Conservation (phyloP, 139 green algal genomes). For the Asterochloris erici region DNA sequence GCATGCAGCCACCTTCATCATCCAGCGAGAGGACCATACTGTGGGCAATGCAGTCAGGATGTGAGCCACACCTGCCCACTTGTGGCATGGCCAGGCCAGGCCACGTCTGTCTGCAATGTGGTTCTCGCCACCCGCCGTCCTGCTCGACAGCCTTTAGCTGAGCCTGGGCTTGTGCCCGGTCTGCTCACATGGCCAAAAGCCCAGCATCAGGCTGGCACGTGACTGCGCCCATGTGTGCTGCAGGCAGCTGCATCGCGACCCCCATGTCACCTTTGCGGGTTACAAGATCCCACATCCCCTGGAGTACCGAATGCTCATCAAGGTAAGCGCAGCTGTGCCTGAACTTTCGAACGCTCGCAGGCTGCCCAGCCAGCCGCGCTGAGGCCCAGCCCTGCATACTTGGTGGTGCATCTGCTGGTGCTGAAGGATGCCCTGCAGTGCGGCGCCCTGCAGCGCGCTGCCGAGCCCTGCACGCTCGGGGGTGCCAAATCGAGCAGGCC, state of each 20-base stretch:
- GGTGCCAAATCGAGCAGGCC: neutral
- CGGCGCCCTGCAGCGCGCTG: neutral
- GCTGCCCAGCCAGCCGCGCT: neutral
- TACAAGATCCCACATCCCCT: conserved; percentile 95
- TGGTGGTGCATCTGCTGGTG: neutral
- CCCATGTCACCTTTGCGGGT: conserved; percentile 83
- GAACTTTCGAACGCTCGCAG: neutral
- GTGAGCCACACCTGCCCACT: conserved; percentile 29
- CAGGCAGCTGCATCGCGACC: conserved; percentile 66
- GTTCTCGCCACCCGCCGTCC: too few species aligned
- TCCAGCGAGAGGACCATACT: conserved; percentile 94
- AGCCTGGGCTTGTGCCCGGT: too few species aligned
- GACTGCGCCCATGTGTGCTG: neutral
- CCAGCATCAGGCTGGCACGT: too few species aligned
- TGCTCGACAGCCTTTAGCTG: too few species aligned
- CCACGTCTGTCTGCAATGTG: neutral
- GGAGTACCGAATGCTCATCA: conserved; percentile 82
- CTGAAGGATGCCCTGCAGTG: neutral
- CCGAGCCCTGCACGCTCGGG: neutral
- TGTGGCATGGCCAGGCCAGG: neutral
- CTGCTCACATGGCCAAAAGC: too few species aligned
- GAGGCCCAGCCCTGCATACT: neutral
- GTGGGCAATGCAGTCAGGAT: conserved; percentile 90
- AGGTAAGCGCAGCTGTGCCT: conserved; percentile 32
- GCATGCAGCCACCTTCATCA: conserved; percentile 81